Base-by-base conservation (phyloP, 768 basidiomycete genomes). In the Suillus placidus region DNA sequence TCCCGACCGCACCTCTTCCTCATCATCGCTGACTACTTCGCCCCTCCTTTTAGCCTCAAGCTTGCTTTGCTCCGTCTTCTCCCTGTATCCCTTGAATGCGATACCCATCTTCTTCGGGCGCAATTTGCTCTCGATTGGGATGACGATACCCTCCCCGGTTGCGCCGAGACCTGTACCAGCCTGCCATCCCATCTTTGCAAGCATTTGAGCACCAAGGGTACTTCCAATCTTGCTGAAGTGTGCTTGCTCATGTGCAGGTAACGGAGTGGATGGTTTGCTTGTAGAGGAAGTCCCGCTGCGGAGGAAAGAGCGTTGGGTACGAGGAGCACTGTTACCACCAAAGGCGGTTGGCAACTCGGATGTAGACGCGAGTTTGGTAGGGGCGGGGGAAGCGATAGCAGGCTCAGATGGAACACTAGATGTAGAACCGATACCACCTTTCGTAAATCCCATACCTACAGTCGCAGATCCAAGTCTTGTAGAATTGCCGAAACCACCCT, bases 101-200 rank as follows among this genome's bases (percentile, higher is more conserved):
- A 97, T 89, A 80, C 95, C 95, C 84, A 89, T 90, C 68, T 89
- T 89, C 78, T 90, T 90, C 8, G 92, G 93, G 6, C 95, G 87
- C 62, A 95, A 70, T 74, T 94, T 95, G 71, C 85, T 87, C 74
- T 96, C 94, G 16, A 97, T 83, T 0, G 95, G 95, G 6, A 88
- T 87, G n/a, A 94, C 87, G 60, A 96, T 96, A 70, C 95, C 95
- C 69, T 90, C 88, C 1, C 90, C 90, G 2, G 79, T 78, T 1
- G 83, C 76, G 67, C 95, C 95, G 10, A 97, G 83, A 69, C 95
- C 95, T 4, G 83, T 83, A 4, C 90, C 97, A 0, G 89, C 80
- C 73, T 89, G 82, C 97, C 97, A 99, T 9, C 97, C 97, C 91
- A 96, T 95, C 81, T 96, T 99, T 37, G 87, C 86, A 30, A 99